Base-by-base conservation (phyloP, 768 basidiomycete genomes). In the Lyophyllum shimeji region DNA sequence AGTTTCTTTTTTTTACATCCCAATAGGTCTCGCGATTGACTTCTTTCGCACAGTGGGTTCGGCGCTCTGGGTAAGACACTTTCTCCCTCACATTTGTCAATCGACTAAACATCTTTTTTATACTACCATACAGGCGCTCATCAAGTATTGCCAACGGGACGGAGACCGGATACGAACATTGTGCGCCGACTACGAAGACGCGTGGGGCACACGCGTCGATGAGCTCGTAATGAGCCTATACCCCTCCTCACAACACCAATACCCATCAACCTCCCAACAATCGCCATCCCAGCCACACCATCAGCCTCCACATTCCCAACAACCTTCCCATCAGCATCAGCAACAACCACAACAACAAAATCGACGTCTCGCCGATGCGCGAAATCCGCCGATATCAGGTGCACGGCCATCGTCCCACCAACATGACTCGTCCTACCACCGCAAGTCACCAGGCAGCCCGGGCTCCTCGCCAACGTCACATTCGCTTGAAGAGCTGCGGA, bases 181-280 rank as follows among this genome's bases (percentile, higher is more conserved):
- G 87, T 81, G 77, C 49, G 71, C 73, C 34, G 82, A 86, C 42
- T 87, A 87, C 52, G 84, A 86, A 64, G 85, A 84, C 55, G 67
- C 80, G 18, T 87, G 82, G 81, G 89, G 89, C 20, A 81, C 84
- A 52, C 77, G 77, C 54, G 77, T 85, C 24, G 72, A 74, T 24
- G 84, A 85, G 53, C 72, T 74, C 53, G 76, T 70, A 34, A 72
- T 71, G 50, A 72, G 76, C 52, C 74, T 72, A 69, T 70, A 69
- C 20, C 71, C 69, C 45, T 68, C 74, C 34, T 65, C 69, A 48
- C 64, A 67, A 31, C 67, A 71, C 53, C 71, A 72, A 60, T 69
- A 56, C 11, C 52, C 50, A 15, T 29, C 52, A 0, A 59, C n/a
- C 25, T 46, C 43, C 42, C 51, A 65, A 39, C 63, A 50, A 23